A percentile compares a stretch with the other conserved stretches of the same genome.
Conservation (phyloP, 768 basidiomycete species). For the Russula olivacea region DNA sequence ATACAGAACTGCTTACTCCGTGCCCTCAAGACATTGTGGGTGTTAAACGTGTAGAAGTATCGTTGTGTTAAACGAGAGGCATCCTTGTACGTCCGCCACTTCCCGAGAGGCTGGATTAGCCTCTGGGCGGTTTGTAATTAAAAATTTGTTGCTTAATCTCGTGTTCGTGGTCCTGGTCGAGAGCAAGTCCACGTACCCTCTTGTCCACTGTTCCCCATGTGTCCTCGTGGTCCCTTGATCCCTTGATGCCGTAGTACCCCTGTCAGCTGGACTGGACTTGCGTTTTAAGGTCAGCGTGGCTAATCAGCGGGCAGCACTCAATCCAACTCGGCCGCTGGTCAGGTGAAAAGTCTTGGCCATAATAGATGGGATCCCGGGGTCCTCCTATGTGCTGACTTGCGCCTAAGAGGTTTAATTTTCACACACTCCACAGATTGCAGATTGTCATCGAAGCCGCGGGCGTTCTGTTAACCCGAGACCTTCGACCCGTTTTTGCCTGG, state of each 20-base stretch:
- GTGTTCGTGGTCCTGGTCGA: constrained; percentile 3
- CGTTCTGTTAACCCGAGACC: neutral
- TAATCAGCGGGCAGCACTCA: constrained; percentile 12
- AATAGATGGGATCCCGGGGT: constrained; percentile 8
- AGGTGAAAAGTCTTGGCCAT: neutral
- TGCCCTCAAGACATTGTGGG: constrained; percentile 1
- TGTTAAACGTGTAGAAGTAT: constrained; percentile 18
- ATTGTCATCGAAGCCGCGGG: constrained; percentile 8
- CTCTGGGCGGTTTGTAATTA: neutral
- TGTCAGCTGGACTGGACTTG: constrained; percentile 18
- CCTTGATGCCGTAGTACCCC: neutral
- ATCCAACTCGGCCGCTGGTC: neutral
- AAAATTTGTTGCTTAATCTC: neutral
- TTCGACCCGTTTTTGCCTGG: too few relatives aligned
- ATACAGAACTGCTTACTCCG: neutral
- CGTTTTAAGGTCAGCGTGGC: constrained; percentile 18
- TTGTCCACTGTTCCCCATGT: neutral
- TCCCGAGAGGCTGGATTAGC: neutral
- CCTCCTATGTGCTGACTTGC: neutral
- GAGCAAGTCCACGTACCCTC: constrained; percentile 7
- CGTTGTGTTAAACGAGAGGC: constrained; percentile 4
- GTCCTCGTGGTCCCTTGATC: constrained; percentile 14
- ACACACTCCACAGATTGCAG: constrained; percentile 1
- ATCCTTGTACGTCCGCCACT: neutral
- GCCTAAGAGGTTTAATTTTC: neutral